A percentile compares a stretch with the other conserved stretches of the same genome.
Conservation (phyloP, 1,284 basidiomycete genomes). For the Hemileia vastatrix region DNA sequence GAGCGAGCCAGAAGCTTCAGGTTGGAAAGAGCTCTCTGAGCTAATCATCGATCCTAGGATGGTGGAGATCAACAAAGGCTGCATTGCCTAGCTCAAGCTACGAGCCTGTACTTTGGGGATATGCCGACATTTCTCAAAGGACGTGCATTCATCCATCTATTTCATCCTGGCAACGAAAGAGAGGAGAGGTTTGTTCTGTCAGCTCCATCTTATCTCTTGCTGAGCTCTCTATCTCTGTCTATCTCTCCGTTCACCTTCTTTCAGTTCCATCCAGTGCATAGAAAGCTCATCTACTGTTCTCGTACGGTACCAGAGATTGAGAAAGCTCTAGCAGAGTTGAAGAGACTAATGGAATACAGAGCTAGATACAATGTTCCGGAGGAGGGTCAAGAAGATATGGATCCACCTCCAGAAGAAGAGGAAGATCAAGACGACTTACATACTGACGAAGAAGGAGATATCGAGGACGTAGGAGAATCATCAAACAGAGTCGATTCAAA, state of each 20-base stretch:
- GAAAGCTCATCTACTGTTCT: slow-evolving; percentile 45
- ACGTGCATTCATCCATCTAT: background rate
- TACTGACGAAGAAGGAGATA: background rate
- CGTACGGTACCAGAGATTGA: slow-evolving; percentile 45
- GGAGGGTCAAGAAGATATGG: slow-evolving; percentile 22
- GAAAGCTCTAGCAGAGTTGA: slow-evolving; percentile 43
- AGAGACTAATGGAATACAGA: slow-evolving; percentile 41
- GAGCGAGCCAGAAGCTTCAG: too few species aligned
- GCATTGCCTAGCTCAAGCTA: too few species aligned
- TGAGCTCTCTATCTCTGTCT: background rate
- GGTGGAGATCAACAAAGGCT: too few species aligned
- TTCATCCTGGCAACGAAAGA: background rate
- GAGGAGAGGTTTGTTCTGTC: background rate
- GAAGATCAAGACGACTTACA: slow-evolving; percentile 28
- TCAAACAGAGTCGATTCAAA: slow-evolving; percentile 13
- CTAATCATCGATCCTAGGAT: too few species aligned
- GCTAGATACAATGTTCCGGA: slow-evolving; percentile 36
- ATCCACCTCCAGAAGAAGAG: background rate
- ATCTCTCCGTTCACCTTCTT: background rate
- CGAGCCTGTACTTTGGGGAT: too few species aligned
- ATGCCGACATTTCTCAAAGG: too few species aligned
- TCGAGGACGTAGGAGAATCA: background rate
- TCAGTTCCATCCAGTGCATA: slow-evolving; percentile 35
- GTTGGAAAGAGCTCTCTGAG: too few species aligned
- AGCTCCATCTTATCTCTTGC: background rate